Evolutionary conservation across 2,329 filamentous ascomycete genomes (phyloP), one percentile per base, ranked within the genome.

Genomic region (Botrytis tulipae): DNA sequence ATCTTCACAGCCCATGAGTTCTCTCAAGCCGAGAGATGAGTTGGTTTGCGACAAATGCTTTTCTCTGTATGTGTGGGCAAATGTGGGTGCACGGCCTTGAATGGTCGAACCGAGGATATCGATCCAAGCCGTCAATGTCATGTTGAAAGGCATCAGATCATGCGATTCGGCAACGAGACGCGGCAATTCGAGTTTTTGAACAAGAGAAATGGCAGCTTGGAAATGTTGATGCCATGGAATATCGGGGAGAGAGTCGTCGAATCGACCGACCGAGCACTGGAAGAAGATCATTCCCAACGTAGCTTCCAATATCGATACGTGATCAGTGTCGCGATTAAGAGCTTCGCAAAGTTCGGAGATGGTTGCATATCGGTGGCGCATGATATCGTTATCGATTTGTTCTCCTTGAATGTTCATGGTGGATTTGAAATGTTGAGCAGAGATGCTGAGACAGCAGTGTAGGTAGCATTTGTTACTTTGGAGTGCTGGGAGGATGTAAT

Each of bases 211-310:
- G 32, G 92, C 95, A 5, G 95, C 95, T 82, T 97, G 92, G 85
- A 98, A 98, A 85, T 99, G 96, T 82, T 97, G 93, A 84, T 95
- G 93, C 96, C 96, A 99, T 35, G 95, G 91, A 78, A 98, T 97
- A 81, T 98, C 95, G 25, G 93, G 92, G 37, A 98, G 89, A 65
- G 88, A 88, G 81, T 98, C 94, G 78, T 96, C 92, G 51, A 92
- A 90, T 79, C 93, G 90, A 71, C 95, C 95, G 76, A 98, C 95
- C 40, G 93, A 92, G 84, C 93, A 96, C 81, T 97, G 94, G 85
- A 98, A 97, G 85, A 97, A 96, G 82, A 98, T 97, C 89, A 98
- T 94, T 70, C 93, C 94, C 8, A 98, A 87, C 0, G 95, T 94
- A 1, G 95, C 94, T 83, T 98, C 95, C 20, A 98, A 89, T 78